Evolutionary conservation across 768 basidiomycete genomes (phyloP).

Genomic region (Cyclocybe cylindracea): DNA sequence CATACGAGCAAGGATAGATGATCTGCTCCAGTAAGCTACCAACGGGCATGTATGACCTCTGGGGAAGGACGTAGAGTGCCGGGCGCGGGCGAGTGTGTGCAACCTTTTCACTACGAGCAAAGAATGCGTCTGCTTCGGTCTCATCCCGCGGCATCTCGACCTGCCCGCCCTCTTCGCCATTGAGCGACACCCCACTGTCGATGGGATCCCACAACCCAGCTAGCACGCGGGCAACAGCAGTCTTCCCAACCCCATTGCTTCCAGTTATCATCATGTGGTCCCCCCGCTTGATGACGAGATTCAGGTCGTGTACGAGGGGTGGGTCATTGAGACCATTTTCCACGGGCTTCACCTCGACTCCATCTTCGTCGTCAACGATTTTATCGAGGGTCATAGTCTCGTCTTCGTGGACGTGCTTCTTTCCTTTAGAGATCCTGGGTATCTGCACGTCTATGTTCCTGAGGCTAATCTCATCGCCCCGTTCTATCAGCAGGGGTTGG

Average conservation of each 20-base stretch:
- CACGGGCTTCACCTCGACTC: background rate
- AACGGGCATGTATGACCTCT: conserved; percentile 88
- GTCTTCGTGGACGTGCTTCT: background rate
- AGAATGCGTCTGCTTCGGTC: conserved; percentile 21
- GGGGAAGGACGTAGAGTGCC: conserved; percentile 85
- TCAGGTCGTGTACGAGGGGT: conserved; percentile 72
- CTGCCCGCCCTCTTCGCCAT: conserved; percentile 1
- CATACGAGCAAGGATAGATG: conserved; percentile 88
- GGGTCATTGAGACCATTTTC: conserved; percentile 24
- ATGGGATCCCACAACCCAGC: conserved; percentile 86
- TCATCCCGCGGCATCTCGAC: conserved; percentile 24
- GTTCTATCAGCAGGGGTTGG: conserved; percentile 29
- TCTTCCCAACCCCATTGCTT: conserved; percentile 91
- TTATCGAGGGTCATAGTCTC: background rate
- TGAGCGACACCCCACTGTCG: conserved; percentile 18
- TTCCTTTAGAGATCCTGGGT: conserved; percentile 31
- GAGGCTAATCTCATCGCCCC: conserved; percentile 56
- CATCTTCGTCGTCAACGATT: background rate
- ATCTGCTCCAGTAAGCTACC: conserved; percentile 92
- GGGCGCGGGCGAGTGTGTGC: conserved; percentile 36
- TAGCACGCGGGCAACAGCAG: conserved; percentile 83
- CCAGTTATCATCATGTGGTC: conserved; percentile 95
- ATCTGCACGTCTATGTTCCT: conserved; percentile 72
- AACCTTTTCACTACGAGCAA: conserved; percentile 9
- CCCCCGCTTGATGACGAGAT: conserved; percentile 60